Evolutionary conservation across 208 protist genomes (phyloP).

Genomic region (Vickermania ingenoplastis): DNA sequence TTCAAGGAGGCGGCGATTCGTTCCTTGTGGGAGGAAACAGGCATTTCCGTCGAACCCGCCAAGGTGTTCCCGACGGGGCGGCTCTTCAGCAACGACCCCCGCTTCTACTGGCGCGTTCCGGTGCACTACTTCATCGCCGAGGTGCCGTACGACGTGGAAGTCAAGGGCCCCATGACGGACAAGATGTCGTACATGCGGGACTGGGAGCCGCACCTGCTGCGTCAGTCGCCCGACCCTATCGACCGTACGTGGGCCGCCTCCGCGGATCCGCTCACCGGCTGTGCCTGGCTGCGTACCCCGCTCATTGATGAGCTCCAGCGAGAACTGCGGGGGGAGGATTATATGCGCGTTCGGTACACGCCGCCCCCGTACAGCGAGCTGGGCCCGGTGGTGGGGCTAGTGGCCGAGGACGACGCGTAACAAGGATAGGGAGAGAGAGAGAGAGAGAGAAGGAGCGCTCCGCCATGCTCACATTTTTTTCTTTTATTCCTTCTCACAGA

Average conservation of each 20-base stretch:
- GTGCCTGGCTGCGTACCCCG: conserved; percentile 68
- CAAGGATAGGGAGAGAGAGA: background rate
- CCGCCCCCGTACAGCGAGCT: conserved; percentile 72
- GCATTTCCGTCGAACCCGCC: conserved; percentile 61
- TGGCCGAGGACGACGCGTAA: conserved; percentile 2
- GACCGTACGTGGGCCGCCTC: conserved; percentile 78
- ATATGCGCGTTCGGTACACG: conserved; percentile 83
- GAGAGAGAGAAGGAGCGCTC: background rate
- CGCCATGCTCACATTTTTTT: background rate
- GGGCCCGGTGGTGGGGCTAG: conserved; percentile 30
- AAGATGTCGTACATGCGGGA: conserved; percentile 70
- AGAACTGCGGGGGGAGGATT: conserved; percentile 67
- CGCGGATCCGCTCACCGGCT: conserved; percentile 75
- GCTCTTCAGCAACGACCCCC: conserved; percentile 40
- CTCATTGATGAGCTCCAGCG: conserved; percentile 83
- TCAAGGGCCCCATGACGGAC: conserved; percentile 69
- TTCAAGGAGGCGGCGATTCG: conserved; percentile 84
- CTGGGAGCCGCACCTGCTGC: conserved; percentile 70
- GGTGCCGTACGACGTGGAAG: conserved; percentile 67
- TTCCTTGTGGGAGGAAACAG: conserved; percentile 85
- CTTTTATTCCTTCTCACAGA: too few relatives aligned
- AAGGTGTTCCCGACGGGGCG: conserved; percentile 59
- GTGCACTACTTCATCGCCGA: conserved; percentile 86
- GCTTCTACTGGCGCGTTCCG: conserved; percentile 83
- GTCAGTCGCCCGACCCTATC: conserved; percentile 82